Evolutionary conservation across 2,329 filamentous ascomycete species (phyloP), one percentile per base, ranked within the genome.

Genomic region (Aspergillus sp.): DNA sequence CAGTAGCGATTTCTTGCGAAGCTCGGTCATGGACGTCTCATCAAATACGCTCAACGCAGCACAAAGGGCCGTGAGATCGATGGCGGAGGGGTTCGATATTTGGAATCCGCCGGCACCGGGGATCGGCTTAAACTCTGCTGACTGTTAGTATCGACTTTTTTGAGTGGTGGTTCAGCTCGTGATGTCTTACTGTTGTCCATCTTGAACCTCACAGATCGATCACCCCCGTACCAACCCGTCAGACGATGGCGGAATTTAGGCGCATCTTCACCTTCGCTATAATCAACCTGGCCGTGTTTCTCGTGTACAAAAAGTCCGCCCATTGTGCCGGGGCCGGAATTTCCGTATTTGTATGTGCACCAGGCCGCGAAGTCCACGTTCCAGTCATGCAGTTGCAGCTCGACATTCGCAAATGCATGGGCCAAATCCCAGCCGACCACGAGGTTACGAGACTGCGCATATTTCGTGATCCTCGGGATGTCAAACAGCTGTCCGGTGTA

Each of bases 321-420:
- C 61, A 95, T 95, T 7, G 87, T 83, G 1, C 92, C 92, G 0
- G 92, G 91, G 0, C 92, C 92, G 20, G 87, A 86, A 72, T 96
- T 96, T 73, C 95, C 85, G 77, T 96, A 96, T 79, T 96, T 96
- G 82, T 96, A 96, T 7, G 90, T 93, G 77, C 92, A 96, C 92
- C 92, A 96, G 58, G 84, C 90, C 9, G 92, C 92, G 67, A 96
- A 96, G 73, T 96, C 92, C 45, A 95, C 91, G 65, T 90, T 84
- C 92, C 92, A 96, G 68, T 93, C 90, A 73, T 96, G 91, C 20
- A 96, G 81, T 59, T 84, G 78, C 10, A 96, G 76, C 29, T 88
- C 85, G 2, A 93, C 89, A 69, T 96, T 96, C 32, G 90, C 92
- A 46, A 85, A 90, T 0, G 91, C 91, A 74, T 96, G 91, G 0